A percentile compares a stretch with the other conserved stretches of the same genome.
Conservation (phyloP, 176 grass and related monocot genomes). For the Pontederia crassipes region DNA sequence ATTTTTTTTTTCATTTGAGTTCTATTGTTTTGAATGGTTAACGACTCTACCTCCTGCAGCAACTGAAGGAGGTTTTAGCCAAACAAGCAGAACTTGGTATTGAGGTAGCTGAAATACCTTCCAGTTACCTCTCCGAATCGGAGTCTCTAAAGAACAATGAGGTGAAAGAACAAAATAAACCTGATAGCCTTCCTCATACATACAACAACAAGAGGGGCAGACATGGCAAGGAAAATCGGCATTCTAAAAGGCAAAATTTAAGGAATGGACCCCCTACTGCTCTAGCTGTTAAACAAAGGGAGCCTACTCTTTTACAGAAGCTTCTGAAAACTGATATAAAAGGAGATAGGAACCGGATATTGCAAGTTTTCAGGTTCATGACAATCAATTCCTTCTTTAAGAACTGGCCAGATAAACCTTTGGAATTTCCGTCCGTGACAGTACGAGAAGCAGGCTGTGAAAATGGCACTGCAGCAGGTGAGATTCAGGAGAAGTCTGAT, state of each 20-base stretch:
- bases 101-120: constrained; percentile 73
- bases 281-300: constrained; percentile 29
- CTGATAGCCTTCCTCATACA: constrained; percentile 29
- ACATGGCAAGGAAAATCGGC: constrained; percentile 22
- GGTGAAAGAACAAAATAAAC: constrained; percentile 16
- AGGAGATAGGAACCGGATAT: constrained; percentile 60
- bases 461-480: constrained; percentile 15
- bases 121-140: constrained; percentile 51
- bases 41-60: constrained; percentile 34
- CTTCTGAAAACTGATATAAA: constrained; percentile 67
- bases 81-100: constrained; percentile 83
- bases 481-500: no score
- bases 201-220: constrained; percentile 43
- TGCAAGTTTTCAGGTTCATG: constrained; percentile 72
- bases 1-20: constrained; percentile 11
- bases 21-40: constrained; percentile 5
- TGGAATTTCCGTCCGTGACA: constrained; percentile 52
- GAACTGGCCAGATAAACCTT: constrained; percentile 32
- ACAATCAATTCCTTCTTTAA: constrained; percentile 75
- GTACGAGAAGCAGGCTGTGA: constrained; percentile 41
- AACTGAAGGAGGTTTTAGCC: constrained; percentile 75
- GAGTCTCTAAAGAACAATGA: constrained; percentile 30
- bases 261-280: constrained; percentile 5
- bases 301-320: constrained; percentile 75
- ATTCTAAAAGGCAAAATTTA: constrained; percentile 33